Evolutionary conservation across 257 asterid genomes (phyloP).

Genomic region (Nemophila menziesii): DNA sequence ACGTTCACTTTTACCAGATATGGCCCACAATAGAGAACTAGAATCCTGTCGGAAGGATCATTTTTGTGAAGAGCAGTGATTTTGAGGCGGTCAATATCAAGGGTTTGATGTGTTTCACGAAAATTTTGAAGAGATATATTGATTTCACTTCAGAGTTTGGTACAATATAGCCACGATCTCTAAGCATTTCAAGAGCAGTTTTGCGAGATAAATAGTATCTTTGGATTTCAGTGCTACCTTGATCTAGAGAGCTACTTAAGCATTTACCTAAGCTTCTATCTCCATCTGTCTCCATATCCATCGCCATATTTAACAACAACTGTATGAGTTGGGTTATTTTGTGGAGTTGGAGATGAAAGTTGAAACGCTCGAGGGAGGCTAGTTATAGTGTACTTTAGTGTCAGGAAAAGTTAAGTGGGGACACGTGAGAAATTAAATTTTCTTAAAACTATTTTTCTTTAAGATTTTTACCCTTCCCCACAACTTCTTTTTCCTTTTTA

Average conservation of each 20-base stretch:
- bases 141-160: slow-evolving; percentile 54
- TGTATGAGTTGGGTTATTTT: no score
- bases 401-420: no score
- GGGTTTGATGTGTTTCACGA: slow-evolving; percentile 33
- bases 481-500: no score
- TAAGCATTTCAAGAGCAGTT: slow-evolving; percentile 82
- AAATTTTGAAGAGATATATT: slow-evolving; percentile 54
- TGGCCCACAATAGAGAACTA: slow-evolving; percentile 47
- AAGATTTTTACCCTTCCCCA: no score
- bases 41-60: slow-evolving; percentile 62
- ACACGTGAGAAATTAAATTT: no score
- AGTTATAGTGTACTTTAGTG: no score
- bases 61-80: slow-evolving; percentile 53
- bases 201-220: slow-evolving; percentile 64
- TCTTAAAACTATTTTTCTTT: no score
- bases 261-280: slow-evolving; percentile 24
- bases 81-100: slow-evolving; percentile 34
- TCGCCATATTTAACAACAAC: no score
- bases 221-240: slow-evolving; percentile 59
- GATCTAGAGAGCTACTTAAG: slow-evolving; percentile 37
- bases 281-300: slow-evolving; percentile 20
- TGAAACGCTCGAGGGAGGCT: no score
- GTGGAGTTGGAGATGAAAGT: no score
- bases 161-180: slow-evolving; percentile 77
- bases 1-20: slow-evolving; percentile 35